phyloP scores from a whole-genome alignment of 1,139 yeast species.

The Scheffersomyces cryptocercus region DNA sequence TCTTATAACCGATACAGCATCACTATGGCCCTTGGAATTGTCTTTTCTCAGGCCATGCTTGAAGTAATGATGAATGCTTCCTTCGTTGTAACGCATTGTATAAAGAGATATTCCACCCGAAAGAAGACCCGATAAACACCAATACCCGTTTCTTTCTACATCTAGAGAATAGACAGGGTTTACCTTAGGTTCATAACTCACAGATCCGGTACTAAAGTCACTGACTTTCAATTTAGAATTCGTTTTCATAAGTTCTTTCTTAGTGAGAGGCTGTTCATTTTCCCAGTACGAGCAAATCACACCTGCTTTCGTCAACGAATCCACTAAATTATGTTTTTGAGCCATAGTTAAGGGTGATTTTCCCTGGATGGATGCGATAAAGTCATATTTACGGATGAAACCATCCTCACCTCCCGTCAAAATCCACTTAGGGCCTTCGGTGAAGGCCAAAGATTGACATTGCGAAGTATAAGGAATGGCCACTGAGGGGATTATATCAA shows the following conservation, averaged over 20 bases:
- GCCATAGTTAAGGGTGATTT: conserved; percentile 86
- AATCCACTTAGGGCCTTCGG: conserved; percentile 84
- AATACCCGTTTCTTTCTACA: conserved; percentile 77
- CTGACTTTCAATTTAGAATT: conserved; percentile 47
- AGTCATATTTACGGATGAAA: conserved; percentile 84
- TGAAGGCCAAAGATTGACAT: conserved; percentile 75
- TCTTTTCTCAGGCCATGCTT: conserved; percentile 31
- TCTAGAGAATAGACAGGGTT: conserved; percentile 90
- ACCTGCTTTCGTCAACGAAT: conserved; percentile 82
- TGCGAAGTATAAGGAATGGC: conserved; percentile 72
- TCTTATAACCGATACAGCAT: conserved; percentile 71
- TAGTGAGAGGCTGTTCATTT: conserved; percentile 79
- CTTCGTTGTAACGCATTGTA: conserved; percentile 82
- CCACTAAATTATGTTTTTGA: conserved; percentile 86
- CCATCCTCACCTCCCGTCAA: conserved; percentile 98
- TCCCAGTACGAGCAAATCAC: conserved; percentile 89
- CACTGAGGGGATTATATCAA: conserved; percentile 65
- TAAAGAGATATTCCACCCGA: conserved; percentile 88
- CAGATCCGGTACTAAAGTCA: conserved; percentile 43
- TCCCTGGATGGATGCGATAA: conserved; percentile 85
- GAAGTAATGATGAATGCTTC: conserved; percentile 76
- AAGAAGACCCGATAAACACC: conserved; percentile 82
- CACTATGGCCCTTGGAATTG: conserved; percentile 51
- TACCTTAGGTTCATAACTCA: conserved; percentile 60
- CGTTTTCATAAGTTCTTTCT: conserved; percentile 35